Evolutionary conservation across 1,284 basidiomycete species (phyloP), one percentile per base, ranked within the genome.

Genomic region (Ustilago trichophora): DNA sequence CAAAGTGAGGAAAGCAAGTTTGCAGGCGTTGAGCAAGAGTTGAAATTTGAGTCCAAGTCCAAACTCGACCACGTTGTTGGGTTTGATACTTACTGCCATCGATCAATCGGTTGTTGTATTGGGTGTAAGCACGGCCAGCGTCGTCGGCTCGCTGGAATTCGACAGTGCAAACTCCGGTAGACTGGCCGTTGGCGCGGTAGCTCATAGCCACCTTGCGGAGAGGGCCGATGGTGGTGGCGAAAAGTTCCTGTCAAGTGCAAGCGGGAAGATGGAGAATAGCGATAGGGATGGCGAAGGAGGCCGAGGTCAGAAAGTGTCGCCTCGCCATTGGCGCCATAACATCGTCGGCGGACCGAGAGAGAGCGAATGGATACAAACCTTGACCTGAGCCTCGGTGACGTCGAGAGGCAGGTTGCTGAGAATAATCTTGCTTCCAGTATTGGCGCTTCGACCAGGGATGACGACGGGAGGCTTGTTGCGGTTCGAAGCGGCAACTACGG

Each of bases 21-120:
- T n/a, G n/a, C n/a, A n/a, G n/a, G n/a, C n/a, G n/a, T n/a, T n/a
- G n/a, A n/a, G n/a, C n/a, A n/a, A n/a, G n/a, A n/a, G n/a, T n/a
- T n/a, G n/a, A n/a, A n/a, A n/a, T n/a, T n/a, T n/a, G n/a, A n/a
- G n/a, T n/a, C n/a, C n/a, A n/a, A n/a, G n/a, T n/a, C n/a, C n/a
- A n/a, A n/a, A n/a, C n/a, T n/a, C n/a, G n/a, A n/a, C n/a, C n/a
- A n/a, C n/a, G n/a, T n/a, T n/a, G n/a, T n/a, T n/a, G n/a, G n/a
- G n/a, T n/a, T n/a, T n/a, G 26, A 26, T 60, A 67, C 65, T 68
- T 91, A 98, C 94, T 96, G 86, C 93, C 92, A 89, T 98, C 95
- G 87, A 98, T 95, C 85, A 98, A 89, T 82, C 95, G 90, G 85
- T 93, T 93, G 87, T 98, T 93, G 87, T 98, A 98, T 76, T 92